phyloP scores from a whole-genome alignment of 139 green algal species.

The Chlamydomonas applanata region DNA sequence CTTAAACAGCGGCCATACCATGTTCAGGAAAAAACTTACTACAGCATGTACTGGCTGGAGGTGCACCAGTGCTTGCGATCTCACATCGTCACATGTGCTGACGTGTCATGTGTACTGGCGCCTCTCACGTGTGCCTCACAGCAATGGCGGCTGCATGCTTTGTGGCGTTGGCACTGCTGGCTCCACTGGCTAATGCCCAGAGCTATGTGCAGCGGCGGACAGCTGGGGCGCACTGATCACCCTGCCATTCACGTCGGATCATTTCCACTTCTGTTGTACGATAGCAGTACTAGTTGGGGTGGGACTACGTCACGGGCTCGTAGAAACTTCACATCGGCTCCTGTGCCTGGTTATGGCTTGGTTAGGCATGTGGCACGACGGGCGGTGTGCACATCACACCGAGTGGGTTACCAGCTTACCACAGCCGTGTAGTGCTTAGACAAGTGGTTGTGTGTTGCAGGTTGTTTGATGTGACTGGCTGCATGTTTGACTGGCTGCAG shows the following conservation, averaged over 20 bases:
- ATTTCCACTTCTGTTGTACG: background rate
- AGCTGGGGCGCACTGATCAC: background rate
- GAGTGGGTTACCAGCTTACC: too few relatives aligned
- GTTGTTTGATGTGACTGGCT: too few relatives aligned
- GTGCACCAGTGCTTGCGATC: background rate
- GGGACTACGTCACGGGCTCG: background rate
- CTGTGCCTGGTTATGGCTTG: too few relatives aligned
- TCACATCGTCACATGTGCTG: background rate
- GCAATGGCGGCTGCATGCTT: constrained; percentile 44
- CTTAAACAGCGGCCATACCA: background rate
- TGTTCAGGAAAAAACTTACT: too few relatives aligned
- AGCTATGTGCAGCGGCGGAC: constrained; percentile 34
- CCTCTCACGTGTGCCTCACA: too few relatives aligned
- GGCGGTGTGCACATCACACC: too few relatives aligned
- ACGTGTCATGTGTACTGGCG: background rate
- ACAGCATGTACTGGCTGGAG: background rate
- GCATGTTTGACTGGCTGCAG: too few relatives aligned
- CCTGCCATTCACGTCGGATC: background rate
- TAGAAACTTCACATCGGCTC: too few relatives aligned
- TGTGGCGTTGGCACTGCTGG: constrained; percentile 44
- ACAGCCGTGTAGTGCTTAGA: too few relatives aligned
- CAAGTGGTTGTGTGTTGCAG: too few relatives aligned
- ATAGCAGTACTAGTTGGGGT: background rate
- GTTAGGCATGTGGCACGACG: background rate
- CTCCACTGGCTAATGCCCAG: constrained; percentile 38